Evolutionary conservation across 2,329 filamentous ascomycete species (phyloP).

Genomic region (Aspergillus alliaceus): DNA sequence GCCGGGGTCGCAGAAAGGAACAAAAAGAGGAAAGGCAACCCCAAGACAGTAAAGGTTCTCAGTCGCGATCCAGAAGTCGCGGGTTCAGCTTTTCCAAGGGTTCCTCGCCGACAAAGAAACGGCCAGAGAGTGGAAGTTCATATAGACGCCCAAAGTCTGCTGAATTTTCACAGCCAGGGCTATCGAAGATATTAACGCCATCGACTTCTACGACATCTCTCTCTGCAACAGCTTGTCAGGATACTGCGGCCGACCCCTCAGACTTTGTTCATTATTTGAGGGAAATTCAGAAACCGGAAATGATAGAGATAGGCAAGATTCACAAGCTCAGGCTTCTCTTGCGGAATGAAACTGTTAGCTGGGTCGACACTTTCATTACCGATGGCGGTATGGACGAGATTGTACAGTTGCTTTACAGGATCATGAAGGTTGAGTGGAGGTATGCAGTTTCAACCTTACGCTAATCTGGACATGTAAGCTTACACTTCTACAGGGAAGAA

Average conservation of each 20-base stretch:
- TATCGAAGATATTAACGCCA: constrained; percentile 57
- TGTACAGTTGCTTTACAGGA: constrained; percentile 80
- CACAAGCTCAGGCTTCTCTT: constrained; percentile 89
- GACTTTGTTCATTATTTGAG: constrained; percentile 86
- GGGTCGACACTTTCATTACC: constrained; percentile 89
- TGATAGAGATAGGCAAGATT: constrained; percentile 88
- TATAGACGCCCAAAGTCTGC: constrained; percentile 71
- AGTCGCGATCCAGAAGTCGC: constrained; percentile 62
- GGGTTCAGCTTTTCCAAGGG: constrained; percentile 77
- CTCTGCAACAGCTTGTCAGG: constrained; percentile 67
- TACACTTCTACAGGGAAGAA: constrained; percentile 67
- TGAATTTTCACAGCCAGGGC: constrained; percentile 64
- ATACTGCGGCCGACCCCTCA: constrained; percentile 70
- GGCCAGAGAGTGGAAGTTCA: constrained; percentile 63
- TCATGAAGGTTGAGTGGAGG: constrained; percentile 96
- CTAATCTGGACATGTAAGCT: constrained; percentile 16
- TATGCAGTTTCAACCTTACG: constrained; percentile 43
- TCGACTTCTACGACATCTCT: constrained; percentile 54
- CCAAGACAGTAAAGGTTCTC: constrained; percentile 47
- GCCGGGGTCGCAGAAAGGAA: constrained; percentile 45
- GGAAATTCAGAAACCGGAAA: constrained; percentile 76
- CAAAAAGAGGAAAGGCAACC: constrained; percentile 39
- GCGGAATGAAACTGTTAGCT: constrained; percentile 90
- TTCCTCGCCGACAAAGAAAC: constrained; percentile 74
- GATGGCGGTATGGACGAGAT: constrained; percentile 92